Evolutionary conservation across 148 eudicot species (phyloP).

Genomic region (Camellia sinensis): DNA sequence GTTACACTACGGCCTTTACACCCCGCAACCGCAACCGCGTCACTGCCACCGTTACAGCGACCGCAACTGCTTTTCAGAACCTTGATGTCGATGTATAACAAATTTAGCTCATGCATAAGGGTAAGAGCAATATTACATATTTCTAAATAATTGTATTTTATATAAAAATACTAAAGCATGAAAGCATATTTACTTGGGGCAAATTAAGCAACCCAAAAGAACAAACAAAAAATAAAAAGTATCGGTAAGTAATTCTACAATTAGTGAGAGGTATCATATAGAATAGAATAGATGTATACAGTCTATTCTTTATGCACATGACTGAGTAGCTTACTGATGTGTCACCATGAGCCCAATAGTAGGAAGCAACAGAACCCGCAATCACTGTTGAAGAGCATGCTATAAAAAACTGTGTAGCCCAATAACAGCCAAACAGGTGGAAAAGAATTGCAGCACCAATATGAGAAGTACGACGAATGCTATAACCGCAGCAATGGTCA

Average conservation of each 20-base stretch:
- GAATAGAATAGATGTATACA: neutral
- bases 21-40: no score
- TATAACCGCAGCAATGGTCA: conserved; percentile 90
- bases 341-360: conserved; percentile 93
- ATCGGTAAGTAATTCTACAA: neutral
- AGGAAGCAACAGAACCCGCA: conserved; percentile 98
- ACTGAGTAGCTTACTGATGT: conserved; percentile 52
- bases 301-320: neutral
- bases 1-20: no score
- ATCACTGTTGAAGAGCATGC: conserved; percentile 89
- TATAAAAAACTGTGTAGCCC: conserved; percentile 87
- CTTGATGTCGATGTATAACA: no score
- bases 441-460: conserved; percentile 81
- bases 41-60: no score
- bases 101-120: no score
- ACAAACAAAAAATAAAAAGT: no score
- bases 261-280: neutral
- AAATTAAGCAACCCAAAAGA: neutral
- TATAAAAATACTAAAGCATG: no score
- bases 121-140: neutral
- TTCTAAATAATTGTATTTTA: neutral
- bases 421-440: conserved; percentile 84
- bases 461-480: conserved; percentile 72
- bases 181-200: neutral
- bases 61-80: no score